phyloP scores from a whole-genome alignment of 2,329 filamentous ascomycete genomes.

The Tolypocladium tundrense region DNA sequence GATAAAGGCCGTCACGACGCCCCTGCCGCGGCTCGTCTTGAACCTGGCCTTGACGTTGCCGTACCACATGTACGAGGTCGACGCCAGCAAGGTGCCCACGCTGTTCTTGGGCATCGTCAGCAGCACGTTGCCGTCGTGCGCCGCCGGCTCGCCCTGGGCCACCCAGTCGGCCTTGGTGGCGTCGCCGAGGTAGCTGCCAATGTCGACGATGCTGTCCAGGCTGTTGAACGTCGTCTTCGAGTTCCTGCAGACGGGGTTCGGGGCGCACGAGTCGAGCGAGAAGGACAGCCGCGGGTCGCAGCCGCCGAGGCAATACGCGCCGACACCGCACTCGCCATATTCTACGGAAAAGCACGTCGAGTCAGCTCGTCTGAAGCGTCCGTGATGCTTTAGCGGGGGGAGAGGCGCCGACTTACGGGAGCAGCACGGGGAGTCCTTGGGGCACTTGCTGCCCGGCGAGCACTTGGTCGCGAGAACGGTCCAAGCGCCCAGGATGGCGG shows the following conservation, averaged over 20 bases:
- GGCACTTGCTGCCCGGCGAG: conserved; percentile 50
- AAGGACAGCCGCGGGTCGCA: conserved; percentile 84
- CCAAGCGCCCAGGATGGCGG: conserved; percentile 20
- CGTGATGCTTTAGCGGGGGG: background rate
- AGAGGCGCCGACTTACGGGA: conserved; percentile 50
- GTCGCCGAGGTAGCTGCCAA: conserved; percentile 81
- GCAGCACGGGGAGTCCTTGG: conserved; percentile 63
- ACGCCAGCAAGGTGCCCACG: conserved; percentile 76
- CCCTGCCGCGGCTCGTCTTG: conserved; percentile 72
- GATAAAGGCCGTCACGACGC: conserved; percentile 97
- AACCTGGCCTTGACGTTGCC: conserved; percentile 80
- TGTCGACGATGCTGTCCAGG: conserved; percentile 57
- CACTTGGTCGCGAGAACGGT: conserved; percentile 28
- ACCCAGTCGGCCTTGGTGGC: conserved; percentile 77
- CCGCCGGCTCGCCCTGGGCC: conserved; percentile 63
- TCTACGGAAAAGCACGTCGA: conserved; percentile 37
- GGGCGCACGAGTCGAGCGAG: conserved; percentile 73
- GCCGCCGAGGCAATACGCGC: conserved; percentile 90
- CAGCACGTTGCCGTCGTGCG: conserved; percentile 59
- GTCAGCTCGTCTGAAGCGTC: background rate
- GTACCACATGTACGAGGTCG: conserved; percentile 91
- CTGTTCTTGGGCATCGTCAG: conserved; percentile 84
- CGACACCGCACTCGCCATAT: conserved; percentile 86
- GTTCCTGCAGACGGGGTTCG: conserved; percentile 71
- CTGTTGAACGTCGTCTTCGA: conserved; percentile 63